Base-by-base conservation (phyloP, 1,284 basidiomycete species). In the Sparassis latifolia region DNA sequence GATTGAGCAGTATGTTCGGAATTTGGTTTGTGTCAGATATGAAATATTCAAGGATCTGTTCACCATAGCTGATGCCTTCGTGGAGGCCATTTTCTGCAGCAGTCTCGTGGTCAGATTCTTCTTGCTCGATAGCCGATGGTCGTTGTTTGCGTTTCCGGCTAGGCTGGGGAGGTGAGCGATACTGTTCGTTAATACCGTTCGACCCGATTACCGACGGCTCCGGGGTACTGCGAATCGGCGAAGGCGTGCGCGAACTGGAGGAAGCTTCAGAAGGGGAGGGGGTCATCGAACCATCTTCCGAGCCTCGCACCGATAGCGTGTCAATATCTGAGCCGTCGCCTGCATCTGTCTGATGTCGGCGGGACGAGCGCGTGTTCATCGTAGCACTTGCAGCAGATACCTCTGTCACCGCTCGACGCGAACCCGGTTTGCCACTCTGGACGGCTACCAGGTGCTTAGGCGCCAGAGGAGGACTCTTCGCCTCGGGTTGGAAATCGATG, bases 11-110 rank as follows among this genome's bases (percentile, higher is more conserved):
- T 51, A 98, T 77, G 29, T 82, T 76, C 3, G 97, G 97, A 39
- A 97, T 86, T 63, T 95, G 90, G 57, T 91, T 92, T 41, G 93
- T 91, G 69, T 99, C 97, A 43, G 96, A 97, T 60, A 99, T 95
- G 69, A 99, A 99, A 71, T 98, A 99, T 73, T 99, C 96, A 59
- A 99, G 78, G 55, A 99, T 95, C 66, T 95, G 89, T 68, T 98
- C 95, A 42, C 89, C 93, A 64, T 99, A 99, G 29, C 75, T 73
- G 47, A 80, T 74, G 28, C 76, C 69, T 56, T 81, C 79, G 42
- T 65, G 65, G 4, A 57, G 56, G 30, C 72, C 75, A 52, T 77
- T 77, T 37, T 67, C 50, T 39, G 65, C 56, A 30, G 58, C 44
- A 3, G 52, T 61, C 50, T 79, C 79, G 6, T 69, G 71, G 44